A percentile compares a stretch with the other conserved stretches of the same genome.
Evolutionary conservation across 78 protist species (phyloP).

Genomic region (Monocercomonoides exilis): DNA sequence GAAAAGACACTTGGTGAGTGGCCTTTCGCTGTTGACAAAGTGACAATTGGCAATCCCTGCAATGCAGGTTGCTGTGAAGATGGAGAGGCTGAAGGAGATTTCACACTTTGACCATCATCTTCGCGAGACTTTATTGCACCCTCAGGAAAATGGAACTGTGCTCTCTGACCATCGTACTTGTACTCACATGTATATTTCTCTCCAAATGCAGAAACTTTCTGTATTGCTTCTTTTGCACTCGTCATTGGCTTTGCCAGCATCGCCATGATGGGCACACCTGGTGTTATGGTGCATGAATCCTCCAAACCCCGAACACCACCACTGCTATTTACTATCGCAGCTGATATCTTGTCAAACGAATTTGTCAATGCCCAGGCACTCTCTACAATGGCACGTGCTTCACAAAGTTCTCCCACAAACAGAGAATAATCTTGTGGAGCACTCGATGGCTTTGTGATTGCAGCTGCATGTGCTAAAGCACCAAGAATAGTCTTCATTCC

Average conservation of each 20-base stretch:
- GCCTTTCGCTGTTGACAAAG: not conserved
- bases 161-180: constrained; percentile 96
- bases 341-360: not conserved
- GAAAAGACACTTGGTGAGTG: not conserved
- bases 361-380: constrained; percentile 21
- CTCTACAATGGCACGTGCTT: not conserved
- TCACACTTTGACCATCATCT: not conserved
- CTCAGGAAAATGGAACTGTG: constrained; percentile 44
- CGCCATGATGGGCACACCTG: constrained; percentile 76
- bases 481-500: constrained; percentile 76
- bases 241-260: constrained; percentile 92
- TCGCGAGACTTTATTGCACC: not conserved
- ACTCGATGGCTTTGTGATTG: not conserved
- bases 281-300: not conserved
- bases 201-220: constrained; percentile 37
- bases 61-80: not conserved
- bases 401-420: not conserved
- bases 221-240: constrained; percentile 3
- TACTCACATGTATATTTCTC: constrained; percentile 85
- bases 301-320: not conserved
- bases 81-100: not conserved
- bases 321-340: not conserved
- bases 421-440: not conserved
- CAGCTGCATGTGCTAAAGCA: constrained; percentile 76
- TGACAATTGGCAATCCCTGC: too few species aligned